A percentile compares a stretch with the other conserved stretches of the same genome.
Evolutionary conservation across 768 basidiomycete species (phyloP).

Genomic region (Ramaria sp.): DNA sequence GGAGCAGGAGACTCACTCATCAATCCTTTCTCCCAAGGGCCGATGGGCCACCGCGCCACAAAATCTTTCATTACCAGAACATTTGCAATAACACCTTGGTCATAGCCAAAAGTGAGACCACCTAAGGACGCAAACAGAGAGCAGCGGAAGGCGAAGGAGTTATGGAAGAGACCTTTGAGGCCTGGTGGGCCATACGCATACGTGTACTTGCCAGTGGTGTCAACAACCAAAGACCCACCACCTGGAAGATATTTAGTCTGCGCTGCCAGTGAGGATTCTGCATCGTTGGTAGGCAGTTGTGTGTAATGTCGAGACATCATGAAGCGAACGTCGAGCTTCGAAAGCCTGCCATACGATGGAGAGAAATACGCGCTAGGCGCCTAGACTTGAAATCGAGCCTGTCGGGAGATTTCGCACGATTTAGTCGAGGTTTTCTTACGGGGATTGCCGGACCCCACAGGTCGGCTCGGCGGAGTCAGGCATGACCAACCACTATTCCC

Average conservation of each 20-base stretch:
- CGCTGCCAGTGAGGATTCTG: background rate
- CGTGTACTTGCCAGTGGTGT: conserved; percentile 29
- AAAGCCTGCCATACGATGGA: no score
- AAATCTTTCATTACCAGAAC: conserved; percentile 79
- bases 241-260: background rate
- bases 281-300: background rate
- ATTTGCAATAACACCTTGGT: conserved; percentile 81
- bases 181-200: conserved; percentile 72
- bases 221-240: background rate
- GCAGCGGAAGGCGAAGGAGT: conserved; percentile 55
- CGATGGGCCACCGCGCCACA: conserved; percentile 52
- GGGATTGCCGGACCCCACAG: no score
- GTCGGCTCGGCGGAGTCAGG: no score
- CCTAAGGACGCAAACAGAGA: conserved; percentile 71
- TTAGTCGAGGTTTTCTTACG: no score
- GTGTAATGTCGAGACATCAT: background rate
- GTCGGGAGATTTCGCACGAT: no score
- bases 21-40: conserved; percentile 60
- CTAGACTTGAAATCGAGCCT: no score
- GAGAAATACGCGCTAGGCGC: no score
- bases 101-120: conserved; percentile 72
- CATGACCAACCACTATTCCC: no score
- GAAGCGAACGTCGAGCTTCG: no score
- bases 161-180: conserved; percentile 49
- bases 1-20: conserved; percentile 46